Evolutionary conservation across 305 asterid genomes (phyloP).

Genomic region (Coffea humblotiana): DNA sequence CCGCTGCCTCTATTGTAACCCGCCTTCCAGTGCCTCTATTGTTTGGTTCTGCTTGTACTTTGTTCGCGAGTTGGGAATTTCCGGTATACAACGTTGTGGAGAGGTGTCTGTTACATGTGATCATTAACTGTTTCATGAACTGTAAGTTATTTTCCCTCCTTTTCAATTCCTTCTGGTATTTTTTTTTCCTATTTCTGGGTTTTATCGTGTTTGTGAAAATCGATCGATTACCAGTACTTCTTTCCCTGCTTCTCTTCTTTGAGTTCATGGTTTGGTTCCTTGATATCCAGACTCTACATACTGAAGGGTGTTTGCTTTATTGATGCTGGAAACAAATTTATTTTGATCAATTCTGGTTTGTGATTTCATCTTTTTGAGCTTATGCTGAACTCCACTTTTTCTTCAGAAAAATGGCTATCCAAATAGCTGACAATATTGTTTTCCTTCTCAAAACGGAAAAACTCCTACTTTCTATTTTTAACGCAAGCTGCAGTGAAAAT

Average conservation of each 20-base stretch:
- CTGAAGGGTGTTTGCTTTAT: not conserved
- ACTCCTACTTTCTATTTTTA: not conserved
- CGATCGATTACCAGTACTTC: not conserved
- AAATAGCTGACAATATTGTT: not conserved
- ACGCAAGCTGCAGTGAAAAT: not conserved
- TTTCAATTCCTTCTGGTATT: not conserved
- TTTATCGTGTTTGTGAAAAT: not conserved
- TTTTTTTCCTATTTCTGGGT: not conserved
- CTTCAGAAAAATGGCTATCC: not conserved
- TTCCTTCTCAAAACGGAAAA: not conserved
- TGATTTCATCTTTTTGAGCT: constrained; percentile 5
- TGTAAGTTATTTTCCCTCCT: not conserved
- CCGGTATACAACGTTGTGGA: not conserved
- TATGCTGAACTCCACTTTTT: not conserved
- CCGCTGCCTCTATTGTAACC: not conserved
- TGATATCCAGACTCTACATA: not conserved
- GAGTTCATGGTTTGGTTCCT: not conserved
- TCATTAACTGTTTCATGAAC: not conserved
- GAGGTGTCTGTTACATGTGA: not conserved
- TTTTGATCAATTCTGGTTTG: not conserved
- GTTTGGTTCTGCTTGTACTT: not conserved
- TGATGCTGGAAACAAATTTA: not conserved
- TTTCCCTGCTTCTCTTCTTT: not conserved
- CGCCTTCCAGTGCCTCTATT: not conserved
- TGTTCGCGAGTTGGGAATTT: not conserved